Evolutionary conservation across 164 flowering plant genomes (phyloP).

Genomic region (Stephania japonica): DNA sequence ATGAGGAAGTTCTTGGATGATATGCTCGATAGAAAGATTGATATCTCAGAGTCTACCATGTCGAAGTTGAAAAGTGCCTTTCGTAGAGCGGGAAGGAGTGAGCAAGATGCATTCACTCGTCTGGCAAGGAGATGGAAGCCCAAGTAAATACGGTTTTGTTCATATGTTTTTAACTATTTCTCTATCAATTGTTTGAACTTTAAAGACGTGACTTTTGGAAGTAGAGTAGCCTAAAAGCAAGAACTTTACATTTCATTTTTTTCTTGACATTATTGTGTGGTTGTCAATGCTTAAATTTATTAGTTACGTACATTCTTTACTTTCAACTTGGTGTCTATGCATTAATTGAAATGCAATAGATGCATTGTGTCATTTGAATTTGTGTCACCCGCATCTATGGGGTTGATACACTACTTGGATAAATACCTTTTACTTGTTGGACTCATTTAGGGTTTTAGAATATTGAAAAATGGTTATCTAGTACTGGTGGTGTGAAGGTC

Average conservation of each 20-base stretch:
- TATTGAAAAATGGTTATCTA: not conserved
- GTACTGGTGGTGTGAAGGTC: not conserved
- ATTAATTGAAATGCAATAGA: not conserved
- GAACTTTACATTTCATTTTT: not conserved
- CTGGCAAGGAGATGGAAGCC: conserved; percentile 50
- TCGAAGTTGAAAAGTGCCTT: conserved; percentile 42
- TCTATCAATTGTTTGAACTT: not conserved
- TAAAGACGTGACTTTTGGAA: not conserved
- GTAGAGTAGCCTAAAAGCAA: not conserved
- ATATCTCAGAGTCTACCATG: conserved; percentile 59
- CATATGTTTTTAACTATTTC: not conserved
- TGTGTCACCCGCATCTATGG: not conserved
- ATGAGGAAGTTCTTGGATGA: conserved; percentile 41
- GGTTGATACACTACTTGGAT: not conserved
- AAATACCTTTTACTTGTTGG: not conserved
- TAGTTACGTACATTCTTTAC: not conserved
- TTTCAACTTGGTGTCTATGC: not conserved
- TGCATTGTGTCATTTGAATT: not conserved
- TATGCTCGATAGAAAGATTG: conserved; percentile 49
- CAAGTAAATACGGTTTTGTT: not conserved
- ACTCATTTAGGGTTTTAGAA: not conserved
- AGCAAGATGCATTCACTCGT: conserved; percentile 40
- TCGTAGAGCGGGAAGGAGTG: conserved; percentile 40
- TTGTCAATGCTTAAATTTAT: not conserved
- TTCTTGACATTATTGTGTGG: not conserved